Evolutionary conservation across 73 alveolate species (phyloP), one percentile per base, ranked within the genome.

Genomic region (Paramecium sonneborni): DNA sequence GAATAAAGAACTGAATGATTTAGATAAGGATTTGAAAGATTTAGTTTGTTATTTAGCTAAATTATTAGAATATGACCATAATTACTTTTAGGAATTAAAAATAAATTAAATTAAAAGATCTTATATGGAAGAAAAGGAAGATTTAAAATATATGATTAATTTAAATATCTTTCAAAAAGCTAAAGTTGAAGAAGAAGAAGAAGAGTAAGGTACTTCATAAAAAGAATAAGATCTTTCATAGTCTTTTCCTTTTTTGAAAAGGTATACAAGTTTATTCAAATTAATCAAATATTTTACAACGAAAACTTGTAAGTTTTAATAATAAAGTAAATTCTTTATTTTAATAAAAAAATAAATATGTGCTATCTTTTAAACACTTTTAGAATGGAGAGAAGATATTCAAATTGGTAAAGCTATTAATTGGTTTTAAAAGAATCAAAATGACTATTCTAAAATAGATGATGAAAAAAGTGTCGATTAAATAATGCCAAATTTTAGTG

Each of bases 11-110:
- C 1, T 18, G 15, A 52, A 52, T 52, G 12, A 52, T 52, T 18
- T 52, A 14, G 15, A 0, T 24, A 14, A 37, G 3, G 90, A 38
- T 14, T 70, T 88, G 32, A 62, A 72, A 24, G 38, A 70, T 70
- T 18, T 88, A 12, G 85, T 88, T 48, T 26, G 84, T 14, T 88
- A 88, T 88, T 44, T 88, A n/a, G 69, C 91, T 18, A 39, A 39
- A 20, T 20, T 88, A 21, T 88, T 88, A n/a, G 94, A 88, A 23
- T 88, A 43, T 72, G 94, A 88, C n/a, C 56, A 69, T 39, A 82
- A 68, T 88, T 88, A 88, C 44, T 69, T 82, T 38, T 70, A 76
- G 14, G 94, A 88, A 39, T 82, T 88, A 23, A 37, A 28, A 28
- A 44, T 8, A 3, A 88, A 88, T 34, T 35, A 85, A 11, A 38